Percentiles rank a stretch among this genome's conserved stretches.
Evolutionary conservation across 441 rosid species (phyloP).

Genomic region (Kokia cookei): DNA sequence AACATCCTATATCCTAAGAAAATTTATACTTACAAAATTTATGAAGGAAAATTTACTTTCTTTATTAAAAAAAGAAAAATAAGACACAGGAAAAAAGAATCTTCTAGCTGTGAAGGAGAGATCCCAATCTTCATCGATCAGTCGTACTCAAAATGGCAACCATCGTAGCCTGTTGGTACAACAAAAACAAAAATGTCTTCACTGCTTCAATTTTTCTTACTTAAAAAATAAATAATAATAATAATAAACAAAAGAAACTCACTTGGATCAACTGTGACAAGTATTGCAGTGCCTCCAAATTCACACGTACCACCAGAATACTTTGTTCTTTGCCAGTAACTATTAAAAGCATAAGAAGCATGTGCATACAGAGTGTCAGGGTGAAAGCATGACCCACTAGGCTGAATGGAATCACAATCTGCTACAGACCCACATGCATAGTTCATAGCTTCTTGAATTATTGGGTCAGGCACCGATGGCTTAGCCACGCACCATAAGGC

Average conservation of each 20-base stretch:
- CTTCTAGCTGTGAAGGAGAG: not conserved
- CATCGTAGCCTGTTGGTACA: conserved; percentile 49
- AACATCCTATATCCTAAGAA: not conserved
- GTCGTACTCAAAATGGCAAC: conserved; percentile 42
- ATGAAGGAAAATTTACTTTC: not conserved
- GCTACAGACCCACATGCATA: conserved; percentile 93
- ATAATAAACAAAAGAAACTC: not conserved
- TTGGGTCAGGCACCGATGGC: conserved; percentile 87
- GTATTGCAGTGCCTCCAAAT: conserved; percentile 89
- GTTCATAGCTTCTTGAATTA: conserved; percentile 85
- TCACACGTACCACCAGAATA: conserved; percentile 71
- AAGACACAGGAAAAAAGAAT: not conserved
- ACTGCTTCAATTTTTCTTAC: too few relatives aligned
- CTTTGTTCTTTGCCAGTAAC: conserved; percentile 84
- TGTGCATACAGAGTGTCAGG: conserved; percentile 75
- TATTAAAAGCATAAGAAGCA: conserved; percentile 87
- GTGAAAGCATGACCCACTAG: conserved; percentile 62
- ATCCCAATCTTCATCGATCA: conserved; percentile 6
- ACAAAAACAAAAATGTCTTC: not conserved
- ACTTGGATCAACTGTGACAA: conserved; percentile 91
- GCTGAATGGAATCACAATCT: conserved; percentile 61
- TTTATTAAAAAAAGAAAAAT: not conserved
- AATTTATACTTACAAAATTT: conserved; percentile 3
- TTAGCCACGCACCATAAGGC: conserved; percentile 92
- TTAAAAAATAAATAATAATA: too few relatives aligned